These are phyloP conservation scores for Sugiyamaella novakii DNA, from an alignment of 1,139 yeast species.

Conservation along the genomic window DNA sequence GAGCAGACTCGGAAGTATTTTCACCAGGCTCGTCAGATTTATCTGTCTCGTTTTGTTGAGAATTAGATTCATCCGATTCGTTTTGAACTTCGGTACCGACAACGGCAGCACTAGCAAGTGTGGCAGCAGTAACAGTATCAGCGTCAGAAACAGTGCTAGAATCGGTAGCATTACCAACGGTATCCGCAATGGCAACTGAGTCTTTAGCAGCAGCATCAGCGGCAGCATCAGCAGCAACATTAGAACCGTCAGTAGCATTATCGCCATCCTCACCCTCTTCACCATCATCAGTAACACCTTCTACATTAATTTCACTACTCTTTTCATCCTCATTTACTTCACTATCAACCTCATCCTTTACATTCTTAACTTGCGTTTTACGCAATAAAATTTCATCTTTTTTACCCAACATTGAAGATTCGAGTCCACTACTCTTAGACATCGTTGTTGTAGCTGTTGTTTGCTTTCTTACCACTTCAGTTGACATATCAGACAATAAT, in stretches of 20 bases:
- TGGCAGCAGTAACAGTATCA: neutral
- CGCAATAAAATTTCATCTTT: constrained; percentile 8
- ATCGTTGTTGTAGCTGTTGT: neutral
- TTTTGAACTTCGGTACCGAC: neutral
- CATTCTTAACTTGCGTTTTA: neutral
- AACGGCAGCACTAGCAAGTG: neutral
- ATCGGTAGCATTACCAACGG: neutral
- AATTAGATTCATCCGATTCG: neutral
- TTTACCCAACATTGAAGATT: neutral
- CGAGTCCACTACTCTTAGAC: neutral
- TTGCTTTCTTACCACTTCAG: neutral
- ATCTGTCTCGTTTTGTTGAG: too few relatives aligned
- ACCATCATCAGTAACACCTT: neutral
- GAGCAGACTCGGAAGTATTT: neutral
- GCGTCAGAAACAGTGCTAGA: neutral
- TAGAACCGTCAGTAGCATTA: neutral
- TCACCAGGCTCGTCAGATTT: neutral
- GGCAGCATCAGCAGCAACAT: constrained; percentile 1
- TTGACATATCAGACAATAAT: neutral
- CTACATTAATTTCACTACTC: neutral
- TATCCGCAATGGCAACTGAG: neutral
- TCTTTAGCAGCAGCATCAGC: neutral
- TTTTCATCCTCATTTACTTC: neutral
- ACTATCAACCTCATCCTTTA: neutral
- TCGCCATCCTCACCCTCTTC: neutral